Conservation (phyloP, 345 rosid genomes). For the Linum tenue region DNA sequence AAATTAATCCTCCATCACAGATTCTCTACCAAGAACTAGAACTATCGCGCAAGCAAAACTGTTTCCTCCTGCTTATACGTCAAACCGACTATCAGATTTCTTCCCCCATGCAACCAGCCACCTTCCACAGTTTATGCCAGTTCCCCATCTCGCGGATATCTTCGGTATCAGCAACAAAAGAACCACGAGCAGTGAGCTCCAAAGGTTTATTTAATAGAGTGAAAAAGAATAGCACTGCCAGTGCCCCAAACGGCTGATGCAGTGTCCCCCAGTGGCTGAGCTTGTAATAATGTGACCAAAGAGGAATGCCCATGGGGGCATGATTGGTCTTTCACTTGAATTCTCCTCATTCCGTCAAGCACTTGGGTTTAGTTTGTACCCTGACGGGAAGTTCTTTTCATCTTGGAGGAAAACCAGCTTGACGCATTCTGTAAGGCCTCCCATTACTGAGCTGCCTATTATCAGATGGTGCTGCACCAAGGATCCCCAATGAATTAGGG, state of each 20-base stretch:
- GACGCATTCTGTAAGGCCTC: conserved; percentile 52
- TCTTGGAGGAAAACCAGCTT: conserved; percentile 54
- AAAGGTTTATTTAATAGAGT: conserved; percentile 18
- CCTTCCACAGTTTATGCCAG: conserved; percentile 11
- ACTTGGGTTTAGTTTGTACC: conserved; percentile 26
- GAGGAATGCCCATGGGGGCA: conserved; percentile 10
- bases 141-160: conserved; percentile 14
- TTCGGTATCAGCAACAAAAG: conserved; percentile 18
- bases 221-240: conserved; percentile 34
- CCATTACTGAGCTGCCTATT: conserved; percentile 34
- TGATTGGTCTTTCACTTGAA: conserved; percentile 13
- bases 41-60: conserved; percentile 12
- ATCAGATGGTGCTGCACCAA: conserved; percentile 88
- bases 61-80: conserved; percentile 22
- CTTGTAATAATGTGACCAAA: conserved; percentile 4
- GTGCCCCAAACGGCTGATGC: conserved; percentile 17
- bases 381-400: conserved; percentile 36
- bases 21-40: conserved; percentile 20
- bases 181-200: conserved; percentile 13
- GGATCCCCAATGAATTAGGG: conserved; percentile 82
- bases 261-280: neutral
- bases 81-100: conserved; percentile 17
- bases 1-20: conserved; percentile 23
- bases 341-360: conserved; percentile 6
- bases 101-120: conserved; percentile 14